Percentiles rank a stretch among this genome's conserved stretches.
Evolutionary conservation across 257 asterid genomes (phyloP).

Genomic region (Catharanthus roseus): DNA sequence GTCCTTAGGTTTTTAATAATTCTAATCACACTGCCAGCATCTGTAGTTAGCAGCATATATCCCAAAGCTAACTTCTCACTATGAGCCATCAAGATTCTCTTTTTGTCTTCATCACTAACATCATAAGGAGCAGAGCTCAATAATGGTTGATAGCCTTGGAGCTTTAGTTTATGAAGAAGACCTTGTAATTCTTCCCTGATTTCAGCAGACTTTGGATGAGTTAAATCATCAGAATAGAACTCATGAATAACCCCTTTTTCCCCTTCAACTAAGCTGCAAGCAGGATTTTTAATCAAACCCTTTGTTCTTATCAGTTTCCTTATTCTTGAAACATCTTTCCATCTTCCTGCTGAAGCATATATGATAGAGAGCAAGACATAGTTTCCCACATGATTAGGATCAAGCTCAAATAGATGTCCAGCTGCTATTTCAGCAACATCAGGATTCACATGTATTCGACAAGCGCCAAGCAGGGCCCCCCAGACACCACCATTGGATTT

Average conservation of each 20-base stretch:
- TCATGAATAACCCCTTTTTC: slow-evolving; percentile 57
- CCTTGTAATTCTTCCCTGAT: slow-evolving; percentile 36
- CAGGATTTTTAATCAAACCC: slow-evolving; percentile 57
- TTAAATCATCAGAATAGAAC: slow-evolving; percentile 59
- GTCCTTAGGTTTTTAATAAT: slow-evolving; percentile 77
- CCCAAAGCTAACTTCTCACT: slow-evolving; percentile 78
- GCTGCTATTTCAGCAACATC: slow-evolving; percentile 80
- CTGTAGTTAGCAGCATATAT: slow-evolving; percentile 38
- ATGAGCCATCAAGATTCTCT: slow-evolving; percentile 51
- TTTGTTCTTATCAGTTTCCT: slow-evolving; percentile 45
- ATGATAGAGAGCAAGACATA: slow-evolving; percentile 61
- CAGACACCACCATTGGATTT: slow-evolving; percentile 63
- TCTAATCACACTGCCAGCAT: slow-evolving; percentile 34
- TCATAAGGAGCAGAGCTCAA: slow-evolving; percentile 52
- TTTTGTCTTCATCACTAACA: slow-evolving; percentile 59
- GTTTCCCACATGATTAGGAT: slow-evolving; percentile 62
- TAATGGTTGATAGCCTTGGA: slow-evolving; percentile 52
- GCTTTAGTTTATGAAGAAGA: slow-evolving; percentile 27
- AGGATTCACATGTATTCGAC: slow-evolving; percentile 48
- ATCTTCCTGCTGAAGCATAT: slow-evolving; percentile 62
- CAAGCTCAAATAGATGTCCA: slow-evolving; percentile 50
- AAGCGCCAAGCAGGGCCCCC: slow-evolving; percentile 87
- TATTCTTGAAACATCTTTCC: slow-evolving; percentile 59
- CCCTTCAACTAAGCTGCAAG: slow-evolving; percentile 72
- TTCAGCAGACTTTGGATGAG: slow-evolving; percentile 46